These are phyloP conservation scores for Metschnikowia gelsemii DNA, from an alignment of 805 yeast species.

Conservation along the genomic window DNA sequence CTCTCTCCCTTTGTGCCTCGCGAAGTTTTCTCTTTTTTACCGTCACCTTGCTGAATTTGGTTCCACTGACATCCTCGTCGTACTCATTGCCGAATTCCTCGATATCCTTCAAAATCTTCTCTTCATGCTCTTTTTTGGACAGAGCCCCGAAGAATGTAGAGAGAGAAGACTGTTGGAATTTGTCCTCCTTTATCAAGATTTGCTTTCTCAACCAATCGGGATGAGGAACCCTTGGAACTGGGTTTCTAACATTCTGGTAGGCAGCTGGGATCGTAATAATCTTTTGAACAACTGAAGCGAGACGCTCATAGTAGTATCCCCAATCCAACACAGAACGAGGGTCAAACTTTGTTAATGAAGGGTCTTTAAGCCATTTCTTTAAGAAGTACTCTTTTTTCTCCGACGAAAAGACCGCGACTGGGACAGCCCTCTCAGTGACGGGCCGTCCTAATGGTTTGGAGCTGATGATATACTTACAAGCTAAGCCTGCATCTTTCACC, in stretches of 20 bases:
- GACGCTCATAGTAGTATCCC: constrained; percentile 86
- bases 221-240: constrained; percentile 91
- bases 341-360: constrained; percentile 74
- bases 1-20: constrained; percentile 18
- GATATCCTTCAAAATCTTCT: constrained; percentile 54
- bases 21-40: constrained; percentile 45
- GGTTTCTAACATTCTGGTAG: constrained; percentile 79
- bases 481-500: constrained; percentile 95
- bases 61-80: constrained; percentile 24
- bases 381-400: constrained; percentile 76
- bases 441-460: constrained; percentile 81
- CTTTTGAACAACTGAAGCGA: constrained; percentile 91
- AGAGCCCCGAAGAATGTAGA: constrained; percentile 54
- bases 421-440: constrained; percentile 93
- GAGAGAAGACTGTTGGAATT: constrained; percentile 68
- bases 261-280: constrained; percentile 98
- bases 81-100: constrained; percentile 61
- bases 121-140: constrained; percentile 37
- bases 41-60: constrained; percentile 46
- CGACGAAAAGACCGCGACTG: constrained; percentile 92
- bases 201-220: constrained; percentile 87
- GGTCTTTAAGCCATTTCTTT: constrained; percentile 84
- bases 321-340: constrained; percentile 90
- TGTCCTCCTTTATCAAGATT: constrained; percentile 60
- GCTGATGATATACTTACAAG: constrained; percentile 90